Conservation (phyloP, 495 filamentous ascomycete species). For the Annulohypoxylon bovei region DNA sequence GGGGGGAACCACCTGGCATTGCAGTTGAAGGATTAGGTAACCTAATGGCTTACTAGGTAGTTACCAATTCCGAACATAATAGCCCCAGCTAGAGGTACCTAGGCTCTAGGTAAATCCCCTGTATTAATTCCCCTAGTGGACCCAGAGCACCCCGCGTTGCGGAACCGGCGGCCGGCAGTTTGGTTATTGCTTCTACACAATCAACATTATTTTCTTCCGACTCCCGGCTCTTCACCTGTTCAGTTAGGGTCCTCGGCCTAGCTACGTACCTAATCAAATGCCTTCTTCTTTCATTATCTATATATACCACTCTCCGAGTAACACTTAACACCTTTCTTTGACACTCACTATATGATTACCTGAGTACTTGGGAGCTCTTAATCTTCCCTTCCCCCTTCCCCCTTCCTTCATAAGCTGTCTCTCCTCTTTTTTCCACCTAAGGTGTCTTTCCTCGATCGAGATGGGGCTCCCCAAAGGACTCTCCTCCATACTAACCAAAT, state of each 20-base stretch:
- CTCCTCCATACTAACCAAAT: conserved; percentile 80
- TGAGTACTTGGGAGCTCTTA: not conserved
- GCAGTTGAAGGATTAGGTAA: too few species aligned
- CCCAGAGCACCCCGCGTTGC: conserved; percentile 5
- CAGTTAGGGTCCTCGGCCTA: not conserved
- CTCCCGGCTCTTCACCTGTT: not conserved
- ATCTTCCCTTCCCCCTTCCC: not conserved
- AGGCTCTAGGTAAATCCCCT: not conserved
- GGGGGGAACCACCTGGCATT: too few species aligned
- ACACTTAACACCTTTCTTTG: not conserved
- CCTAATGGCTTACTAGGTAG: too few species aligned
- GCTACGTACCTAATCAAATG: not conserved
- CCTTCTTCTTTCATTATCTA: not conserved
- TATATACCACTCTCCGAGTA: not conserved
- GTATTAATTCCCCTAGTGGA: not conserved
- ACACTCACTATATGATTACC: not conserved
- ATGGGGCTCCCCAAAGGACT: conserved; percentile 65
- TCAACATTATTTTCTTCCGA: not conserved
- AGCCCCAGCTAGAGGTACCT: not conserved
- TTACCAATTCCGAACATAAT: too few species aligned
- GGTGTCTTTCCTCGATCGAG: not conserved
- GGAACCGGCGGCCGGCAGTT: conserved; percentile 9
- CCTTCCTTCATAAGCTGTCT: not conserved
- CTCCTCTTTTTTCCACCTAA: not conserved
- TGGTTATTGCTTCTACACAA: not conserved